phyloP scores from a whole-genome alignment of 1,139 yeast genomes.

The Geotrichum macrosporum region DNA sequence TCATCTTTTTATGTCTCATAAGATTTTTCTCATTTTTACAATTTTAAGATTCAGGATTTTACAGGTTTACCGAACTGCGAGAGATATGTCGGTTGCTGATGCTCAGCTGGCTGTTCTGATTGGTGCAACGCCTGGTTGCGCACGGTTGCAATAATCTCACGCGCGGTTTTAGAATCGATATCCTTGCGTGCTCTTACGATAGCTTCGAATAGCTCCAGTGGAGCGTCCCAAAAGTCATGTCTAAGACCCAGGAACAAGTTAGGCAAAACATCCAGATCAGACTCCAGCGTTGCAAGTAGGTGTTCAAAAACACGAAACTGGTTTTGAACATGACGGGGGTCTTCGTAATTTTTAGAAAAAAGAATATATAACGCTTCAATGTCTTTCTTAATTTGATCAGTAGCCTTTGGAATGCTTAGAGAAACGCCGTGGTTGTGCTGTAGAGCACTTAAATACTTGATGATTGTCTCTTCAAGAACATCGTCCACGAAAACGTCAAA shows the following conservation, averaged over 20 bases:
- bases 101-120: slow-evolving; percentile 27
- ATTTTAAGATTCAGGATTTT: too few relatives aligned
- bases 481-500: slow-evolving; percentile 53
- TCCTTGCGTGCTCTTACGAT: slow-evolving; percentile 40
- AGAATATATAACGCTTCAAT: slow-evolving; percentile 60
- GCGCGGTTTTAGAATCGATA: slow-evolving; percentile 35
- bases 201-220: slow-evolving; percentile 40
- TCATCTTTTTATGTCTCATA: too few relatives aligned
- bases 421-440: slow-evolving; percentile 39
- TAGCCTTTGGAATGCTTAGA: slow-evolving; percentile 50
- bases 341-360: slow-evolving; percentile 47
- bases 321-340: slow-evolving; percentile 41
- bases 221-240: slow-evolving; percentile 56
- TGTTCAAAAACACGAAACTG: slow-evolving; percentile 67
- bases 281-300: slow-evolving; percentile 60
- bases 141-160: slow-evolving; percentile 35
- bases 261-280: slow-evolving; percentile 48
- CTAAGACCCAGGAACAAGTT: slow-evolving; percentile 63
- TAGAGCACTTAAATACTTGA: slow-evolving; percentile 48
- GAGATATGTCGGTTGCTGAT: slow-evolving; percentile 27
- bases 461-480: slow-evolving; percentile 47
- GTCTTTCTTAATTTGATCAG: slow-evolving; percentile 61
- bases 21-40: too few relatives aligned
- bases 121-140: slow-evolving; percentile 34
- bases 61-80: slow-evolving; percentile 25